Base-by-base conservation (phyloP, 1,284 basidiomycete genomes). In the Pterula multifida region DNA sequence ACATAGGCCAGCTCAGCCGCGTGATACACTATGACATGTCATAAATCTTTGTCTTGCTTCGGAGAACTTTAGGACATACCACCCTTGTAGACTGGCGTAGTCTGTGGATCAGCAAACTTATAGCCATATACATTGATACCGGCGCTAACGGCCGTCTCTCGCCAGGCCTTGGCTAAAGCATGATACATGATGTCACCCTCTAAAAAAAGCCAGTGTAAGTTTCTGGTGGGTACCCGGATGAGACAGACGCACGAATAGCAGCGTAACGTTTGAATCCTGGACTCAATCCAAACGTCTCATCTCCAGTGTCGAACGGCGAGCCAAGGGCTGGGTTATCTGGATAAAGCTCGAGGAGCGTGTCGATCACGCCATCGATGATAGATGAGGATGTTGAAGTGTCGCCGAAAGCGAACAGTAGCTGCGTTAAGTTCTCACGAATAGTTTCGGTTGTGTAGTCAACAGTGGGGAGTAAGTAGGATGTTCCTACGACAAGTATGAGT, bases 291-390 rank as follows among this genome's bases (percentile, higher is more conserved):
- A 65, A 65, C 0, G 61, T 64, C 28, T 63, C 54, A 44, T 60
- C 60, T 0, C 65, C 65, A 3, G 63, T 63, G 19, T 57, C 57
- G 48, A 57, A 66, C 1, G 65, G 66, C 15, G 59, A 62, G 2
- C 65, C 63, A 13, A 59, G 50, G 2, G 61, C 53, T 11, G 64
- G 63, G 25, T 58, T 53, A 22, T 63, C 55, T 3, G 64, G 62
- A 53, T 66, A 67, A 1, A 63, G 53, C 3, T 52, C 47, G 1
- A 63, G 44, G 13, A 64, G 35, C 9, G 42, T 26, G 9, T 51
- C 44, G 3, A 46, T 25, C 2, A 23, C 26, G 12, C 9, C 23
- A 0, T 36, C 21, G 35, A 19, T 48, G 17, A 17, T 12, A 21
- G 3, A 19, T 36, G 48, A 36, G 9, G 42, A 26, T n/a, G n/a